Evolutionary conservation across 1,139 yeast species (phyloP), one percentile per base, ranked within the genome.

Genomic region (Lodderomyces metapsilosis): DNA sequence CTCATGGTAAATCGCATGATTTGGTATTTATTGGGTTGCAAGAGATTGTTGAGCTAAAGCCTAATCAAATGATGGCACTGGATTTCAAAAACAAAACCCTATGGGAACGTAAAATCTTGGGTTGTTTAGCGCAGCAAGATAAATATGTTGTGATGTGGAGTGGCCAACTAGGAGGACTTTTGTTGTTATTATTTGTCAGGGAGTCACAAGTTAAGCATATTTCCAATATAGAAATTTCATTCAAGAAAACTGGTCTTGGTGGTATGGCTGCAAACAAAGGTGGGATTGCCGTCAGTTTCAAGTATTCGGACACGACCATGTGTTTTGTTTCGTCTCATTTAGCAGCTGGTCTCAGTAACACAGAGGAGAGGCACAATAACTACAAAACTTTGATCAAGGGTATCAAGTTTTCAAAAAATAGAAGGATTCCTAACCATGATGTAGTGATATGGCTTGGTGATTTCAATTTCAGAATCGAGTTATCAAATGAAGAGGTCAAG

Each of bases 231-330:
- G 88, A 83, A 58, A 88, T 95, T 30, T 74, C 87, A 16, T 76
- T 81, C 25, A 92, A 89, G 53, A 92, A 92, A 54, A 94, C 98
- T 0, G 99, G 99, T 0, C 69, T 92, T 40, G 96, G 96, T 15
- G 98, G 98, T 12, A 80, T 88, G 57, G 85, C 96, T 33, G 98
- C 98, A 13, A 92, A 92, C 57, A 92, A 92, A 61, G 99, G 99
- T 24, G 96, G 92, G 1, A 84, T 88, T 40, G 91, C 95, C 0
- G 85, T 89, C 10, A 73, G 97, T 48, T 80, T 92, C 61, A 75
- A 82, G 43, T 78, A 85, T 49, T 88, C 88, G 9, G 82, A 82
- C 41, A 78, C 92, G 1, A 74, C 87, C 0, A 70, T 87, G 46
- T 86, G 95, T 57, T 82, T 88, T 58, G 84, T 88, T 24, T 85